Percentiles rank a stretch among this genome's conserved stretches.
Conservation (phyloP, 2,329 filamentous ascomycete genomes). For the Phoma sp. region DNA sequence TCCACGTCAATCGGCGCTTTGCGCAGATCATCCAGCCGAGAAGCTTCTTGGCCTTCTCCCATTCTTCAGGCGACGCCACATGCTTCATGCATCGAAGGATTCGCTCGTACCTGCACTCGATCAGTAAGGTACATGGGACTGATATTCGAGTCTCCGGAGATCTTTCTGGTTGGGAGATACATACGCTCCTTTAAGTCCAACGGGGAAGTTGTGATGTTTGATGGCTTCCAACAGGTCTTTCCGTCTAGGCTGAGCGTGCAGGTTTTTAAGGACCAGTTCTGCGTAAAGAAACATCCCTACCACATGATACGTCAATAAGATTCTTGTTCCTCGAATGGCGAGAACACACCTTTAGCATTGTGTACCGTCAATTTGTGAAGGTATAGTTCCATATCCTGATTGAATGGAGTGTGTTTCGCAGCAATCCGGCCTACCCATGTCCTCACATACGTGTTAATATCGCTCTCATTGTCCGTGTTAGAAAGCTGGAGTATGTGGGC, state of each 20-base stretch:
- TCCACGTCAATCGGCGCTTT: conserved; percentile 36
- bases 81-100: conserved; percentile 33
- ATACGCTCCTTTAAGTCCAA: conserved; percentile 31
- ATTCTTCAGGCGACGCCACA: conserved; percentile 13
- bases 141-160: too few species aligned
- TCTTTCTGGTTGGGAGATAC: too few species aligned
- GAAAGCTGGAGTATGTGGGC: conserved; percentile 25
- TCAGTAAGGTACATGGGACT: not conserved
- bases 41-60: conserved; percentile 27
- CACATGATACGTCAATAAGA: too few species aligned
- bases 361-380: conserved; percentile 27
- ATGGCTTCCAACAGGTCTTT: conserved; percentile 25
- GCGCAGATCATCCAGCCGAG: conserved; percentile 40
- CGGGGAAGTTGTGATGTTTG: conserved; percentile 20
- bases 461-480: conserved; percentile 24
- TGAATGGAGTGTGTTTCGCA: conserved; percentile 15
- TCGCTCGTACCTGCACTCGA: conserved; percentile 30
- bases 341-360: conserved; percentile 37
- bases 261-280: conserved; percentile 33
- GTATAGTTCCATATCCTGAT: conserved; percentile 23
- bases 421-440: conserved; percentile 25
- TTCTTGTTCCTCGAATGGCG: too few species aligned
- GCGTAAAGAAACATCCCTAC: conserved; percentile 41
- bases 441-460: conserved; percentile 28
- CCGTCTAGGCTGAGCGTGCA: conserved; percentile 23